A percentile compares a stretch with the other conserved stretches of the same genome.
These are phyloP conservation scores for Ustilago trichophora DNA, from an alignment of 1,284 basidiomycete species.

Conservation along the genomic window DNA sequence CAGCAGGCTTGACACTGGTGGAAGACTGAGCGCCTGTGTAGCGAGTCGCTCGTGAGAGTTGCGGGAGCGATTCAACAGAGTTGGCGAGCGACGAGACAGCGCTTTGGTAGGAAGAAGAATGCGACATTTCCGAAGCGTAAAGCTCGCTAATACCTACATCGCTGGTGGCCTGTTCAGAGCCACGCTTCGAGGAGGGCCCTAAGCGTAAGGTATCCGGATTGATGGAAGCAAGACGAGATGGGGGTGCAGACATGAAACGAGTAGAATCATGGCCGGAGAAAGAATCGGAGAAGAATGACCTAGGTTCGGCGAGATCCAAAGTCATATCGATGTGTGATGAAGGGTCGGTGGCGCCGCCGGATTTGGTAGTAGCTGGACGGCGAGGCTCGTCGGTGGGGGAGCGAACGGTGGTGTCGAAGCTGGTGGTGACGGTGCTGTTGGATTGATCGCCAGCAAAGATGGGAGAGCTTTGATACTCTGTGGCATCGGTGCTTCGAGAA, in stretches of 20 bases:
- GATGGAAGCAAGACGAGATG: constrained; percentile 5
- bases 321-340: neutral
- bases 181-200: constrained; percentile 1
- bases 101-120: constrained; percentile 27
- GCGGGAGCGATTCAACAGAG: constrained; percentile 2
- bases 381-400: constrained; percentile 1
- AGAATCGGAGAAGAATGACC: constrained; percentile 28
- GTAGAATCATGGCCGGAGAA: constrained; percentile 11
- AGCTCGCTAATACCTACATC: constrained; percentile 4
- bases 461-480: constrained; percentile 14
- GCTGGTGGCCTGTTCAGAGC: constrained; percentile 16
- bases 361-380: neutral
- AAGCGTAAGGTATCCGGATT: neutral
- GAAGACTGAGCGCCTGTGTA: neutral
- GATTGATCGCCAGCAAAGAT: constrained; percentile 9
- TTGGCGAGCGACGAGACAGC: constrained; percentile 15
- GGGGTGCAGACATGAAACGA: constrained; percentile 4
- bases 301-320: constrained; percentile 9
- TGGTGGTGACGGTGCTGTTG: constrained; percentile 20
- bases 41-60: neutral
- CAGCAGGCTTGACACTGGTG: neutral
- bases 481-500: constrained; percentile 13
- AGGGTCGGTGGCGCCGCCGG: neutral
- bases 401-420: constrained; percentile 13
- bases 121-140: constrained; percentile 14